phyloP scores from a whole-genome alignment of 176 grass and related monocot species.

The Sorghum bicolor region DNA sequence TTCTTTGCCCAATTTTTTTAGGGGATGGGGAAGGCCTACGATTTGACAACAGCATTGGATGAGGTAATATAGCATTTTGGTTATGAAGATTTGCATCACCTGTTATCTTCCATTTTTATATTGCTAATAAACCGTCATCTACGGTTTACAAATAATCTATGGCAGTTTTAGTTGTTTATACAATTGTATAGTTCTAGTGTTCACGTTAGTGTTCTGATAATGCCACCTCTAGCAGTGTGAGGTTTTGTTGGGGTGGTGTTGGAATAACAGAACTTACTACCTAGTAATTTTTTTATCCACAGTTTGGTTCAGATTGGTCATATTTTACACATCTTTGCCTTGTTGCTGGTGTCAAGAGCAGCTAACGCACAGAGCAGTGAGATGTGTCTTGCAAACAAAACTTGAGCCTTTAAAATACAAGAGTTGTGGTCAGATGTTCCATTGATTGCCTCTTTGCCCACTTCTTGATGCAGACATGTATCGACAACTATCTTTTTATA shows the following conservation, averaged over 20 bases:
- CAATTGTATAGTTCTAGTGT: no score
- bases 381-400: neutral
- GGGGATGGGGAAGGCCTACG: conserved; percentile 35
- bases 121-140: neutral
- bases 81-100: neutral
- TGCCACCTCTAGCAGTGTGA: neutral
- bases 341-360: neutral
- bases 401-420: neutral
- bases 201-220: neutral
- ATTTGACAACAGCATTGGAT: conserved; percentile 17
- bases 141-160: neutral
- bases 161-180: neutral
- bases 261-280: neutral
- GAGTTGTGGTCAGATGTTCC: neutral
- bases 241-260: neutral
- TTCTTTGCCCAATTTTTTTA: conserved; percentile 59
- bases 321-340: neutral
- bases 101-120: neutral
- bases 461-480: neutral
- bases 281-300: neutral
- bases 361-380: neutral
- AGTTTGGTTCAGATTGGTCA: neutral
- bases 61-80: conserved; percentile 33
- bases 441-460: neutral
- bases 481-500: no score